Percentiles rank a stretch among this genome's conserved stretches.
These are phyloP conservation scores for Hsuehochloa calcarea DNA, from an alignment of 176 grass and related monocot species.

Conservation along the genomic window DNA sequence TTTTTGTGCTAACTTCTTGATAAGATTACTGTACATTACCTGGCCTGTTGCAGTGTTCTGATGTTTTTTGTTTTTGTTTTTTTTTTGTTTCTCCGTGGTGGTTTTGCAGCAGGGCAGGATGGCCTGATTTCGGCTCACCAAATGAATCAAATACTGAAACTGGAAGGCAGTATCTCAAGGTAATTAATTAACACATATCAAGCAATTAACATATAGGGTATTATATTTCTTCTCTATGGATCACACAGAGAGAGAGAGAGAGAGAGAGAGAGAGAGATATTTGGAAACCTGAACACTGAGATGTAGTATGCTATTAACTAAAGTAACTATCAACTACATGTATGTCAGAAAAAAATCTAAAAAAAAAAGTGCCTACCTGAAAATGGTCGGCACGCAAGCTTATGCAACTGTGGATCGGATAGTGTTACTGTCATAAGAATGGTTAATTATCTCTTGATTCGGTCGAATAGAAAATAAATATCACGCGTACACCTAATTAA, in stretches of 20 bases:
- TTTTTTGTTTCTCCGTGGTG: not conserved
- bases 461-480: not conserved
- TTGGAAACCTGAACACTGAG: no score
- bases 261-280: no score
- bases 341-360: no score
- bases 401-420: no score
- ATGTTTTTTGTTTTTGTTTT: not conserved
- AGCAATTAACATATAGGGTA: no score
- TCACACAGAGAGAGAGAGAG: no score
- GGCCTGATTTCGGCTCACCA: conserved; percentile 35
- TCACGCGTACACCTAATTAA: not conserved
- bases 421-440: not conserved
- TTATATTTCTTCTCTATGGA: no score
- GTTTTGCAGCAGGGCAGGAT: conserved; percentile 43
- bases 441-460: not conserved
- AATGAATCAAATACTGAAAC: conserved; percentile 13
- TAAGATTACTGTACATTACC: not conserved
- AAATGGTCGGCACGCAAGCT: no score
- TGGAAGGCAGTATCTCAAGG: conserved; percentile 30
- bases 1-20: not conserved
- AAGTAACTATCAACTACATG: no score
- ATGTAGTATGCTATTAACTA: no score
- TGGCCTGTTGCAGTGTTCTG: not conserved
- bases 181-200: conserved; percentile 18
- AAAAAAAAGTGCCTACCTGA: no score